A percentile compares a stretch with the other conserved stretches of the same genome.
Evolutionary conservation across 805 yeast species (phyloP).

Genomic region (Suhomyces kilbournensis): DNA sequence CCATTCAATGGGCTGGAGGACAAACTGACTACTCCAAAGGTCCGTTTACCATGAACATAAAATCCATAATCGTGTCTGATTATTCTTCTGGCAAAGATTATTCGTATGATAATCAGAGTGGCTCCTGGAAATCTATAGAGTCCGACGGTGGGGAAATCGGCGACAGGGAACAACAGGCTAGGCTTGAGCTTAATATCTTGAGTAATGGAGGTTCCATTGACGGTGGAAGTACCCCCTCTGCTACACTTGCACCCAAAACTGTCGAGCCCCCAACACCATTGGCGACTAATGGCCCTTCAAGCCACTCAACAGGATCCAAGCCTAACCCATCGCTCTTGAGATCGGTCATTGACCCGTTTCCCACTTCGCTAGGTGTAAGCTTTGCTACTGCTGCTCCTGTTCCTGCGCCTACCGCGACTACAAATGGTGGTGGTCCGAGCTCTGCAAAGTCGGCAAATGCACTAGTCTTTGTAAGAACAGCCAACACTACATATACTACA

Average conservation of each 20-base stretch:
- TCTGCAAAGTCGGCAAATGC: neutral
- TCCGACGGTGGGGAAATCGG: conserved; percentile 34
- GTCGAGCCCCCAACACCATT: conserved; percentile 3
- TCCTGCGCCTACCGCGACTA: neutral
- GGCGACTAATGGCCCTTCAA: conserved; percentile 8
- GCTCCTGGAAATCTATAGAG: conserved; percentile 37
- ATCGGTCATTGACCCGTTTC: neutral
- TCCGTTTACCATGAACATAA: conserved; percentile 67
- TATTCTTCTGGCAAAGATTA: conserved; percentile 56
- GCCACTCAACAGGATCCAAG: neutral
- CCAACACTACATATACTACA: neutral
- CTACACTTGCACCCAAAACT: neutral
- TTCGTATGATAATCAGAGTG: conserved; percentile 38
- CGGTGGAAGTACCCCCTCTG: neutral
- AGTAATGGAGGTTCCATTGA: conserved; percentile 4
- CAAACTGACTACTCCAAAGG: conserved; percentile 58
- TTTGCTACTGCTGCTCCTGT: neutral
- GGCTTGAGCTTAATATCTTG: conserved; percentile 6
- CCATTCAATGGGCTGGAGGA: conserved; percentile 85
- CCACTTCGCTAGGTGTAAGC: neutral
- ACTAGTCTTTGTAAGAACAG: neutral
- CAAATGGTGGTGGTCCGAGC: neutral
- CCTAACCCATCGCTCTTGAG: neutral
- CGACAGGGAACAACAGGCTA: conserved; percentile 14
- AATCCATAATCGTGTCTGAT: conserved; percentile 60